Evolutionary conservation across 2,329 filamentous ascomycete species (phyloP).

Genomic region (Meredithiella fracta): DNA sequence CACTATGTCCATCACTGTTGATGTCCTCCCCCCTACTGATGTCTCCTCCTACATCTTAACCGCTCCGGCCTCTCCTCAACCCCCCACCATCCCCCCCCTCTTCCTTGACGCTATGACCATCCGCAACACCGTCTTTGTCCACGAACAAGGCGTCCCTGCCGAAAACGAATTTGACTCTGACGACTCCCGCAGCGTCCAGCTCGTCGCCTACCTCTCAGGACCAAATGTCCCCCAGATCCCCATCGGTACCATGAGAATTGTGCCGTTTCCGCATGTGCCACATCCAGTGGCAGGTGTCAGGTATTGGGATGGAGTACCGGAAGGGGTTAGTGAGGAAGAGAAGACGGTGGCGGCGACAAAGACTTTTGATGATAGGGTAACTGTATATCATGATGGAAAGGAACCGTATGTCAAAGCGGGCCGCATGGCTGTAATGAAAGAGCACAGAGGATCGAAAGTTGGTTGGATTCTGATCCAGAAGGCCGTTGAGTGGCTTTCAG

Average conservation of each 20-base stretch:
- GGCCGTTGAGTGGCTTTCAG: constrained; percentile 49
- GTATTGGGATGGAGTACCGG: constrained; percentile 31
- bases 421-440: constrained; percentile 51
- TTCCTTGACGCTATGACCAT: constrained; percentile 51
- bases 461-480: constrained; percentile 49
- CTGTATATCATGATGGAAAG: constrained; percentile 37
- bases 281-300: constrained; percentile 38
- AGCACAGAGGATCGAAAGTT: constrained; percentile 49
- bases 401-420: constrained; percentile 76
- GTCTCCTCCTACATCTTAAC: too few relatives aligned
- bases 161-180: constrained; percentile 68
- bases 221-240: constrained; percentile 33
- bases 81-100: constrained; percentile 29
- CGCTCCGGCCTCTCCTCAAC: too few relatives aligned
- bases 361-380: constrained; percentile 26
- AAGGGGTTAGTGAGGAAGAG: constrained; percentile 17
- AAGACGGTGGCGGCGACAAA: constrained; percentile 14
- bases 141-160: constrained; percentile 40
- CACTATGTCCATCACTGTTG: too few relatives aligned
- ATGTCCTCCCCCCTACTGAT: too few relatives aligned
- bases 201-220: constrained; percentile 54
- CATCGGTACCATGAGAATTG: constrained; percentile 59
- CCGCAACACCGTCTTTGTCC: constrained; percentile 42
- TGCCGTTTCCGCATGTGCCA: constrained; percentile 60
- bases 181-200: constrained; percentile 66